A percentile compares a stretch with the other conserved stretches of the same genome.
These are phyloP conservation scores for Phaeomoniella chlamydospora DNA, from an alignment of 2,329 filamentous ascomycete genomes.

Conservation along the genomic window DNA sequence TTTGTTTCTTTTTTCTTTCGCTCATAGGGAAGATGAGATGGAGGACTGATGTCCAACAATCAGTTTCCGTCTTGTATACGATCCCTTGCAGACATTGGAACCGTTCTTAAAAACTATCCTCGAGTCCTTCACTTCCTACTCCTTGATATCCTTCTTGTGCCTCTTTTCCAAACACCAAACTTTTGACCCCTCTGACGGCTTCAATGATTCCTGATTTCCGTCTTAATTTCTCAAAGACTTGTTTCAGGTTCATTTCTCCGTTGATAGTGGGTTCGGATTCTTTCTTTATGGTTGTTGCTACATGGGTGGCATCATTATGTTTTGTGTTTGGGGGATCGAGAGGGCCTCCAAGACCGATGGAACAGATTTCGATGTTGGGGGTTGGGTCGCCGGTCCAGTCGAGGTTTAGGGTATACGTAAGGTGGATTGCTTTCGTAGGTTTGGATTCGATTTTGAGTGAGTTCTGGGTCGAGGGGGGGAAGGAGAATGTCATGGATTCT, in stretches of 20 bases:
- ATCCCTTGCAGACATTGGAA: no score
- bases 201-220: slow-evolving; percentile 6
- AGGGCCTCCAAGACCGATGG: slow-evolving; percentile 3
- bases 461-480: background rate
- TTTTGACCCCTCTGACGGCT: slow-evolving; percentile 2
- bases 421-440: slow-evolving; percentile 7
- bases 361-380: slow-evolving; percentile 5
- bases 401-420: slow-evolving; percentile 8
- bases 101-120: no score
- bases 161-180: background rate
- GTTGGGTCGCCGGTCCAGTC: slow-evolving; percentile 8
- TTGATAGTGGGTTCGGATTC: slow-evolving; percentile 8
- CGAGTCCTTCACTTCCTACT: slow-evolving; percentile 3
- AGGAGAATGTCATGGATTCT: background rate
- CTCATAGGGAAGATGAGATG: no score
- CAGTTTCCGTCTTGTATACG: no score
- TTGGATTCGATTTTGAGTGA: slow-evolving; percentile 1
- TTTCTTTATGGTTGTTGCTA: slow-evolving; percentile 5
- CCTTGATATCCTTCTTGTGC: background rate
- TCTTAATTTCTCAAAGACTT: slow-evolving; percentile 6
- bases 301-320: slow-evolving; percentile 3
- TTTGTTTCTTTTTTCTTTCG: no score
- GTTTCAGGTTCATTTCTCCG: slow-evolving; percentile 5
- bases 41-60: no score
- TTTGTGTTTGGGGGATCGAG: background rate